A percentile compares a stretch with the other conserved stretches of the same genome.
Conservation (phyloP, 345 rosid species). For the Laguncularia racemosa region DNA sequence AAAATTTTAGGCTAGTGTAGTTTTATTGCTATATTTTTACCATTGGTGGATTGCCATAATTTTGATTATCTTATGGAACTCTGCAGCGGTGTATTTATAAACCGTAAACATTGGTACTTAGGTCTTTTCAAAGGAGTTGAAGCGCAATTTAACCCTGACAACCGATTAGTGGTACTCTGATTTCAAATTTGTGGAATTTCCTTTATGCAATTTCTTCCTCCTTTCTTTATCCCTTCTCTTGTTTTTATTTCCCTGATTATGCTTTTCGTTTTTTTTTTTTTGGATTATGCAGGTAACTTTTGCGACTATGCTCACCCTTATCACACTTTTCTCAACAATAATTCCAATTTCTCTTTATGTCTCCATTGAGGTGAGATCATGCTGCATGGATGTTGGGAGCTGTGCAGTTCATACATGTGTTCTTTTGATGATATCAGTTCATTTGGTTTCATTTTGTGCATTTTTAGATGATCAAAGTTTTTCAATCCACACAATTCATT, state of each 20-base stretch:
- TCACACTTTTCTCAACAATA: slow-evolving; percentile 89
- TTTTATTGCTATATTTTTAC: neutral
- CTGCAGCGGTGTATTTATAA: slow-evolving; percentile 84
- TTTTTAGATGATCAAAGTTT: slow-evolving; percentile 89
- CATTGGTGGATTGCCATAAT: neutral
- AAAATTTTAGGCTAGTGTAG: slow-evolving; percentile 7
- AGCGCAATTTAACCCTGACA: slow-evolving; percentile 63
- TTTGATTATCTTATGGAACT: slow-evolving; percentile 20
- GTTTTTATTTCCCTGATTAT: slow-evolving; percentile 2
- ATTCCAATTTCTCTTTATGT: slow-evolving; percentile 97
- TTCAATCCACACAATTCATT: slow-evolving; percentile 93
- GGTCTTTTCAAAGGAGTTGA: slow-evolving; percentile 45
- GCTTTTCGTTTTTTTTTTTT: slow-evolving; percentile 8
- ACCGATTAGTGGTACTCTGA: slow-evolving; percentile 57
- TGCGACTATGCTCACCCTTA: slow-evolving; percentile 75
- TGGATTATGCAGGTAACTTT: slow-evolving; percentile 58
- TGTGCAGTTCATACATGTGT: neutral
- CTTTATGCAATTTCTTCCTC: neutral
- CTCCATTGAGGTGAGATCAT: slow-evolving; percentile 76
- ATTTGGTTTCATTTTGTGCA: slow-evolving; percentile 11
- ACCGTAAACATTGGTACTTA: slow-evolving; percentile 59
- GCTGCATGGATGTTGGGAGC: no score
- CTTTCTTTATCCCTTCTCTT: slow-evolving; percentile 2
- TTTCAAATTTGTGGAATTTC: slow-evolving; percentile 2
- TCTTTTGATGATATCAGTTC: slow-evolving; percentile 9